These are phyloP conservation scores for Dacryopinax primogenitus DNA, from an alignment of 768 basidiomycete genomes.

Conservation along the genomic window DNA sequence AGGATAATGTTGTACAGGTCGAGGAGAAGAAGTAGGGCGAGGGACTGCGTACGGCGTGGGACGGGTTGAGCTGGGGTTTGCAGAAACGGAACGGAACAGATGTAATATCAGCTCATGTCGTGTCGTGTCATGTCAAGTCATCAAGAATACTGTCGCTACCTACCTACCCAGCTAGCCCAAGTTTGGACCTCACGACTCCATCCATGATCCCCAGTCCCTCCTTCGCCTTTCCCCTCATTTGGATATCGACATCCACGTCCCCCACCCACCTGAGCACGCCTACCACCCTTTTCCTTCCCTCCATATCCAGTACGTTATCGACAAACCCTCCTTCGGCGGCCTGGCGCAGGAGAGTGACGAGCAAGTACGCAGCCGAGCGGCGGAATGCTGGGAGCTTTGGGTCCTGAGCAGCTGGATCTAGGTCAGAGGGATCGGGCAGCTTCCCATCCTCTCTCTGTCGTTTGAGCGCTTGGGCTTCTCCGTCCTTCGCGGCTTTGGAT, in stretches of 20 bases:
- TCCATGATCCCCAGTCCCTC: conserved; percentile 41
- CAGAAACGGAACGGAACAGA: too few species aligned
- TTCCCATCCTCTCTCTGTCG: conserved; percentile 2
- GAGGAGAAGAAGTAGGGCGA: conserved; percentile 77
- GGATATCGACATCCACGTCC: conserved; percentile 54
- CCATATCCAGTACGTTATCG: conserved; percentile 26
- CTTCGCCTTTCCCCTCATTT: conserved; percentile 63
- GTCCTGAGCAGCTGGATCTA: conserved; percentile 44
- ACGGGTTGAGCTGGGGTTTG: neutral
- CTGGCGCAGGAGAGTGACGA: conserved; percentile 49
- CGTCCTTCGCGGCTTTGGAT: neutral
- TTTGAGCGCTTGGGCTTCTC: conserved; percentile 10
- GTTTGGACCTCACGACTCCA: conserved; percentile 11
- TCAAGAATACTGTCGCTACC: neutral
- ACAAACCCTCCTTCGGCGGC: conserved; percentile 9
- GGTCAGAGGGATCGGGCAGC: conserved; percentile 33
- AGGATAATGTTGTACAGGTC: conserved; percentile 55
- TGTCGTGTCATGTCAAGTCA: too few species aligned
- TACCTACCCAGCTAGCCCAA: conserved; percentile 4
- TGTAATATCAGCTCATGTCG: too few species aligned
- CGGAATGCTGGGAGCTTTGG: conserved; percentile 67
- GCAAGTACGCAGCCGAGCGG: conserved; percentile 75
- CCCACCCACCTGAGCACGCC: conserved; percentile 57
- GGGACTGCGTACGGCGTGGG: too few species aligned
- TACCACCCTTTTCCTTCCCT: conserved; percentile 38